Base-by-base conservation (phyloP, 352 stramenopile genomes). In the Pythium dissotocum region DNA sequence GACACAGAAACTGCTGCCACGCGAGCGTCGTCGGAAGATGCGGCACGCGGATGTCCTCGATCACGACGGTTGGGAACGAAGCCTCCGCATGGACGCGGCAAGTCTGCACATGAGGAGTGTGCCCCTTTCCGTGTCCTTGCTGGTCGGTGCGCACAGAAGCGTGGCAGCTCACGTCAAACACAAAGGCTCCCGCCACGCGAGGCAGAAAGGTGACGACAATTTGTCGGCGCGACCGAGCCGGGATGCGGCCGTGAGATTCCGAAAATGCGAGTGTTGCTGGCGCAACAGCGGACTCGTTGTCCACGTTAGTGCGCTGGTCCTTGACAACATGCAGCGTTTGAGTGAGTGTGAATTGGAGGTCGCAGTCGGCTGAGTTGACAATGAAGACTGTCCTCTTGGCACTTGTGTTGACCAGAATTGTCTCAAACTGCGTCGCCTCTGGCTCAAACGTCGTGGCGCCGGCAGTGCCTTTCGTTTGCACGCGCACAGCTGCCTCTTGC, bases 51-150 rank as follows among this genome's bases (percentile, higher is more conserved):
- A 96, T 79, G 58, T 97, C 89, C 28, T 94, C 73, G 61, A 98
- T 88, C 21, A 97, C 68, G 8, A 98, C 65, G 0, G 85, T 93
- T 3, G 90, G 90, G 54, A 98, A 98, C 1, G 89, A 95, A 10
- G 91, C 88, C 55, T 93, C 80, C 6, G 82, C 87, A 26, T 70
- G 65, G 49, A 95, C 78, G n/a, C 70, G 63, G 61, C 83, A 91
- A 28, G 66, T 71, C 12, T 78, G 72, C 46, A 77, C 70, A 26
- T 79, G 70, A 16, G 62, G 57, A n/a, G 57, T 10, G 3, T 72
- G 55, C 7, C 66, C 70, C 63, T 70, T 79, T 0, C 65, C 69
- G 56, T 77, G 58, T 4, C 24, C 21, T 13, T 10, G 14, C n/a
- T 18, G 5, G 26, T 38, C n/a, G 7, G 42, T 36, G 1, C 51